A percentile compares a stretch with the other conserved stretches of the same genome.
phyloP scores from a whole-genome alignment of 2,329 filamentous ascomycete genomes.

The Apiospora arundinis region DNA sequence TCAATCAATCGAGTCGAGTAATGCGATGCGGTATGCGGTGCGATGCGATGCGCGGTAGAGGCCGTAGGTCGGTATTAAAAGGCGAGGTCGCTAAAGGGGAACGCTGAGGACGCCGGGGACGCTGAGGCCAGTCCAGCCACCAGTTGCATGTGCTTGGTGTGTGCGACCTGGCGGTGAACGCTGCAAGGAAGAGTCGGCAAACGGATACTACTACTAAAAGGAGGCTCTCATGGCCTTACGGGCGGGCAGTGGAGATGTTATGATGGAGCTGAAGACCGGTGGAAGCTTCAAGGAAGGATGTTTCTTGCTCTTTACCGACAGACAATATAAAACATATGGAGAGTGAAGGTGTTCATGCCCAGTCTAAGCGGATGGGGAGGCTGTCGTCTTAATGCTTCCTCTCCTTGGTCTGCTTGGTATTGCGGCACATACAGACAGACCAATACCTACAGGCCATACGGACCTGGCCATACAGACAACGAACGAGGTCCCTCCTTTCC shows the following conservation, averaged over 20 bases:
- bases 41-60: background rate
- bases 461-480: background rate
- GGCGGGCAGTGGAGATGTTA: background rate
- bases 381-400: background rate
- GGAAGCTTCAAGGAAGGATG: background rate
- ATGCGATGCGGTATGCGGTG: background rate
- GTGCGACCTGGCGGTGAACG: constrained; percentile 21
- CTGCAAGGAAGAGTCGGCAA: background rate
- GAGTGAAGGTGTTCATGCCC: background rate
- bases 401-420: background rate
- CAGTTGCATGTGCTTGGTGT: background rate
- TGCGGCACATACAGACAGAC: background rate
- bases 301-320: background rate
- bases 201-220: background rate
- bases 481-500: background rate
- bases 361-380: background rate
- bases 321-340: background rate
- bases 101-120: no score
- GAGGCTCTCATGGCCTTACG: background rate
- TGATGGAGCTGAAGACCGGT: background rate
- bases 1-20: background rate
- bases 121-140: constrained; percentile 20
- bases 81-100: background rate
- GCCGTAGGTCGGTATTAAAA: background rate
- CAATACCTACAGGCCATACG: no score